Evolutionary conservation across 805 yeast genomes (phyloP), one percentile per base, ranked within the genome.

Genomic region (Myxozyma neotropica): DNA sequence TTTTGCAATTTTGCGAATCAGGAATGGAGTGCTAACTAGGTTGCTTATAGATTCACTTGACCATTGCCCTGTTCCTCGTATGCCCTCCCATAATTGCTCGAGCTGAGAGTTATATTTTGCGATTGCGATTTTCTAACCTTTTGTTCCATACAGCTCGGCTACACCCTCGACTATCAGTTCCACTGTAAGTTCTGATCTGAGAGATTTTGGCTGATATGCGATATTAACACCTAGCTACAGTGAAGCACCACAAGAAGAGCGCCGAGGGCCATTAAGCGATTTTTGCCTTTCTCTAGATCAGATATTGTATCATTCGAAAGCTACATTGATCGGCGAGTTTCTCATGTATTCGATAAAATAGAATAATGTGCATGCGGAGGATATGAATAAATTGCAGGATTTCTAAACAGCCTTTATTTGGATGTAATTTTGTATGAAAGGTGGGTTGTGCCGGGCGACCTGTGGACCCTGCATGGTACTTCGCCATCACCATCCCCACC

Each of bases 111-210:
- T 24, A n/a, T 8, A 21, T 5, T 42, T 45, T 26, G 19, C 7
- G 23, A n/a, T n/a, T n/a, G n/a, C n/a, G n/a, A n/a, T 27, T 15
- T 29, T 33, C 12, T 21, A 31, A 35, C 19, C 12, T 7, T 75
- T 90, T 75, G 75, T 89, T 5, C 23, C 68, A 74, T 82, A 66
- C 79, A 59, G 64, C 33, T 88, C 61, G 97, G 97, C 72, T 92
- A 92, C 87, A 81, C 90, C 66, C 80, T 89, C 79, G 97, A 92
- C 80, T 92, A 92, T 85, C 88, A 86, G 81, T 84, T 89, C 85
- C 97, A 93, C 81, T 51, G 61, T 57, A 61, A 21, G 65, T 36
- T 17, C 17, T 17, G 21, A 19, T n/a, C 13, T 21, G 21, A 17
- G 26, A 6, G 12, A 6, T 38, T 4, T 27, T 2, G n/a, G 23